Evolutionary conservation across 768 basidiomycete species (phyloP), one percentile per base, ranked within the genome.

Genomic region (Dioszegia hungarica): DNA sequence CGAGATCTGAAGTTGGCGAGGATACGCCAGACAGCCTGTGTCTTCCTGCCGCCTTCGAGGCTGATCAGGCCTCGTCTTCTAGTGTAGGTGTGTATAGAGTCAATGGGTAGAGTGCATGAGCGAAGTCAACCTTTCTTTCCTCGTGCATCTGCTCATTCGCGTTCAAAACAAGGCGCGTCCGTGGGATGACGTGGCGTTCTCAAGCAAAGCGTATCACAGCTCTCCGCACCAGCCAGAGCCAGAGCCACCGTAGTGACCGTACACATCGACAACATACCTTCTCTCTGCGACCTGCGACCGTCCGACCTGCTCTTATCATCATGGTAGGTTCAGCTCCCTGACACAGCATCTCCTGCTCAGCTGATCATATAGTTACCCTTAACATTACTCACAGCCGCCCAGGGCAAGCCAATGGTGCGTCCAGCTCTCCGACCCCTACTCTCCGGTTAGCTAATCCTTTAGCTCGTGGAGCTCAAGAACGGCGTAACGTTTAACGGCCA

Each of bases 401-500:
- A 95, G 76, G 92, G 93, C 79, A 98, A 92, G 77, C 95, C 95
- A 51, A 99, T 99, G 95, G 94, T 93, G 73, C 28, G 75, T 60
- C 27, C 2, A 17, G 20, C 6, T 5, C 33, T 29, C 25, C 19
- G 3, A 37, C 10, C 12, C 31, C 12, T 22, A 19, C 24, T 40
- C 22, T 25, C 28, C 2, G 36, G 25, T n/a, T 29, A 22, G 28
- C 27, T 19, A 40, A 46, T 1, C 22, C 31, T 33, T 19, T 36
- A 94, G 91, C 80, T 93, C 70, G 91, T 93, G 54, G 90, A 95
- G 77, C 83, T 95, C 48, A 93, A 95, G 80, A 92, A 91, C 74
- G 94, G 95, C 60, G 95, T 98, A 78, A 98, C 92, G 2, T 93
- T 97, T 83, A 98, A 99, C 76, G 95, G 95, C 9, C 94, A 98